phyloP scores from a whole-genome alignment of 2,329 filamentous ascomycete species.

The Podosphaera xanthii region DNA sequence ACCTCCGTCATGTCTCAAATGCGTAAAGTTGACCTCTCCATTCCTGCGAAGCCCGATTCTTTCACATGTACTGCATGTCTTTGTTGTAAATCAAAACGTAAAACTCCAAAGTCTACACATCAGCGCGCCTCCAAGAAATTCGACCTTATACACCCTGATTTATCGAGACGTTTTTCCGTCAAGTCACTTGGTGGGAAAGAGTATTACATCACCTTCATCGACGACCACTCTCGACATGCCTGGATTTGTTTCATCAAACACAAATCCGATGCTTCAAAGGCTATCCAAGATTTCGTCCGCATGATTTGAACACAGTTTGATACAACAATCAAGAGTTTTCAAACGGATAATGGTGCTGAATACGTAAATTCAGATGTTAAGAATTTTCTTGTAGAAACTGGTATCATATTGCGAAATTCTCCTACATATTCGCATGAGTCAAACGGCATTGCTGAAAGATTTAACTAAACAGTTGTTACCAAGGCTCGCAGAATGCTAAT shows the following conservation, averaged over 20 bases:
- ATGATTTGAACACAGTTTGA: not conserved
- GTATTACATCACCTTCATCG: not conserved
- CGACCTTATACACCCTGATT: not conserved
- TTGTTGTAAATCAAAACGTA: not conserved
- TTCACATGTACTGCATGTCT: not conserved
- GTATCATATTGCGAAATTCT: not conserved
- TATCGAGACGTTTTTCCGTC: not conserved
- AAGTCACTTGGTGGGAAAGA: conserved; percentile 1
- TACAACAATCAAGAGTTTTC: not conserved
- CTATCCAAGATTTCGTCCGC: not conserved
- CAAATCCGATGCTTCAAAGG: not conserved
- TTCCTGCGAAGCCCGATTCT: not conserved
- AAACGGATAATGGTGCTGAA: not conserved
- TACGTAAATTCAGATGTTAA: conserved; percentile 1
- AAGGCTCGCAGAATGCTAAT: not conserved
- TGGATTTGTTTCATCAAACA: not conserved
- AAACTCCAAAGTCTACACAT: conserved; percentile 1
- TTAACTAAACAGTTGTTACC: not conserved
- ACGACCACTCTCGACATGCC: not conserved
- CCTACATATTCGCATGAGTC: not conserved
- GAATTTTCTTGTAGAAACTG: not conserved
- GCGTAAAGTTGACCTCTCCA: not conserved
- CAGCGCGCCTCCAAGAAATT: conserved; percentile 1
- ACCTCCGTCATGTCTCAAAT: not conserved
- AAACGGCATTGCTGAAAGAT: not conserved